phyloP scores from a whole-genome alignment of 345 rosid genomes.

The Erodium maritimum region DNA sequence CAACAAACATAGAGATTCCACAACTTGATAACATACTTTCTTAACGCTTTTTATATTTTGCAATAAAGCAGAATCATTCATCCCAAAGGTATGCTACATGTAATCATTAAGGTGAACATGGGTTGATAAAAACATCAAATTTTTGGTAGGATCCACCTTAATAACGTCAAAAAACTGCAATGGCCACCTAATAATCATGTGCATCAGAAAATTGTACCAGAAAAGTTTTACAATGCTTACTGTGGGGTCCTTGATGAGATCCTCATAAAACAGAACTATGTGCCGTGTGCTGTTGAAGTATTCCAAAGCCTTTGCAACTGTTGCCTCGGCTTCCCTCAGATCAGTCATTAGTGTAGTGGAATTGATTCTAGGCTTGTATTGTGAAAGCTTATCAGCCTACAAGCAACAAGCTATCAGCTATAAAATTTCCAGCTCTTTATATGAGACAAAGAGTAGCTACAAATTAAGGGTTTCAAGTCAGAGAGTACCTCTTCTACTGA shows the following conservation, averaged over 20 bases:
- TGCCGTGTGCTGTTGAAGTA: slow-evolving; percentile 71
- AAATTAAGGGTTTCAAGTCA: neutral
- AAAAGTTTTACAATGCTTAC: slow-evolving; percentile 23
- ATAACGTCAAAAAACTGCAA: too few relatives aligned
- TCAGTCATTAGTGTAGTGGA: slow-evolving; percentile 52
- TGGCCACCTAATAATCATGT: neutral
- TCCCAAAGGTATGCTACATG: too few relatives aligned
- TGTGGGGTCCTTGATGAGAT: slow-evolving; percentile 41
- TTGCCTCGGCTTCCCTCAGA: slow-evolving; percentile 46
- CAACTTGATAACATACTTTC: too few relatives aligned
- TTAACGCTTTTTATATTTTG: too few relatives aligned
- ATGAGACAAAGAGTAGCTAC: neutral
- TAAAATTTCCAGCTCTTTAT: slow-evolving; percentile 3
- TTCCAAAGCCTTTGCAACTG: slow-evolving; percentile 42
- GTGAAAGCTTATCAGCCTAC: slow-evolving; percentile 72
- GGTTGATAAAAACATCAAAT: too few relatives aligned
- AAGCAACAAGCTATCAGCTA: slow-evolving; percentile 10
- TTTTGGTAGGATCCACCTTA: too few relatives aligned
- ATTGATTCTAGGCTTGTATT: slow-evolving; percentile 66
- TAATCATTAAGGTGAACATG: too few relatives aligned
- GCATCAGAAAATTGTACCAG: too few relatives aligned
- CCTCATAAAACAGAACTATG: slow-evolving; percentile 70
- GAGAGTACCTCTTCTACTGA: slow-evolving; percentile 62
- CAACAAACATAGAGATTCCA: slow-evolving; percentile 4
- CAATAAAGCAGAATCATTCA: too few relatives aligned